Percentiles rank a stretch among this genome's conserved stretches.
Evolutionary conservation across 2,329 filamentous ascomycete genomes (phyloP).

Genomic region (Chaetomiaceae sp.): DNA sequence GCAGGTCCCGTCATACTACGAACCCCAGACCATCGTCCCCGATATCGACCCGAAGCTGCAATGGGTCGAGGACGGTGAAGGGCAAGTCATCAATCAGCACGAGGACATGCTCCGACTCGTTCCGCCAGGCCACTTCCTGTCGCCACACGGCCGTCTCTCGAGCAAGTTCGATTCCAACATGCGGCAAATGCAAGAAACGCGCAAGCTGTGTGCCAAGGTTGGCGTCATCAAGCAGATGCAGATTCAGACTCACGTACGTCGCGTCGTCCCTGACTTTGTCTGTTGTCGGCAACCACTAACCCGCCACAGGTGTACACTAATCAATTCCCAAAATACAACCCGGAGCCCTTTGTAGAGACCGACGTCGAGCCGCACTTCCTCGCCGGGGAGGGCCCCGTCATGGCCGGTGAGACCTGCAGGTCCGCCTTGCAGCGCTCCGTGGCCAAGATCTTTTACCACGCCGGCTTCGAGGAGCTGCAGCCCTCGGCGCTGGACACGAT

Average conservation of each 20-base stretch:
- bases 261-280: background rate
- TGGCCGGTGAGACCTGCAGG: conserved; percentile 76
- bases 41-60: conserved; percentile 72
- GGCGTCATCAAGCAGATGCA: conserved; percentile 99
- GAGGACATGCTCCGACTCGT: conserved; percentile 80
- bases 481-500: conserved; percentile 87
- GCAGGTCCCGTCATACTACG: conserved; percentile 91
- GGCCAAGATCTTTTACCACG: conserved; percentile 91
- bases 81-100: conserved; percentile 79
- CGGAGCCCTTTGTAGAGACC: conserved; percentile 78
- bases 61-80: conserved; percentile 87
- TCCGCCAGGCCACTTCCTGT: conserved; percentile 67
- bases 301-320: conserved; percentile 78
- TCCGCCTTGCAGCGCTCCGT: conserved; percentile 85
- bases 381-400: conserved; percentile 81
- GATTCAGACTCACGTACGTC: conserved; percentile 80
- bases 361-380: conserved; percentile 88
- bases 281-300: conserved; percentile 24
- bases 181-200: conserved; percentile 90
- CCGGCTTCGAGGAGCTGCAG: conserved; percentile 95
- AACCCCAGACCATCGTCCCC: conserved; percentile 77
- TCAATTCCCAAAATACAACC: conserved; percentile 95
- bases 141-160: conserved; percentile 68
- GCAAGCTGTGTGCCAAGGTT: conserved; percentile 94
- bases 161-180: conserved; percentile 87